Conservation (phyloP, 1,139 yeast genomes). For the Suzukiozyma palmioleophila region DNA sequence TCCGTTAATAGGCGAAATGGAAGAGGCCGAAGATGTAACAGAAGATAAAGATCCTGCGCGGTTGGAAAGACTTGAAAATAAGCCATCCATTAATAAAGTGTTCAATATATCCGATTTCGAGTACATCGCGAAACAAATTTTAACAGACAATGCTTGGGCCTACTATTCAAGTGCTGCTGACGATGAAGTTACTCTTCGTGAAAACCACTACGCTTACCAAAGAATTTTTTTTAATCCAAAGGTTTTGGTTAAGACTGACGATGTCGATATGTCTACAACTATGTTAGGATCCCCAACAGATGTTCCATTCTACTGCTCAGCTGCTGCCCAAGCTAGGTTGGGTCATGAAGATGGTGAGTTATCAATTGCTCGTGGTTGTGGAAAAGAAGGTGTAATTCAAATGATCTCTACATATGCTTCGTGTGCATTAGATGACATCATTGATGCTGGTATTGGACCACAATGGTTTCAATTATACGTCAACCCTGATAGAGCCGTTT, state of each 20-base stretch:
- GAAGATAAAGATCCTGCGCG: constrained; percentile 8
- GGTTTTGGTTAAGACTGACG: constrained; percentile 59
- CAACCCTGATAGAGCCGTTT: constrained; percentile 24
- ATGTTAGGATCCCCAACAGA: constrained; percentile 47
- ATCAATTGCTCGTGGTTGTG: constrained; percentile 47
- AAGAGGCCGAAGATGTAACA: constrained; percentile 14
- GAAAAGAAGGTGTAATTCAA: constrained; percentile 43
- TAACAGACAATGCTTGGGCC: constrained; percentile 74
- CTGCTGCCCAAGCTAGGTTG: constrained; percentile 53
- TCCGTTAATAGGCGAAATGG: constrained; percentile 15
- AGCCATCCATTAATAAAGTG: constrained; percentile 57
- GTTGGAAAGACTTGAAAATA: constrained; percentile 18
- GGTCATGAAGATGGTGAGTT: constrained; percentile 57
- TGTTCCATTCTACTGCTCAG: constrained; percentile 55
- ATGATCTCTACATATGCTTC: constrained; percentile 58
- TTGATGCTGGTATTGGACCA: constrained; percentile 36
- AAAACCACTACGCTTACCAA: constrained; percentile 78
- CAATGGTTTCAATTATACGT: constrained; percentile 46
- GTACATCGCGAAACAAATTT: constrained; percentile 63
- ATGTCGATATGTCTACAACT: constrained; percentile 46
- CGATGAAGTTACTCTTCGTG: constrained; percentile 79
- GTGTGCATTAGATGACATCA: constrained; percentile 53
- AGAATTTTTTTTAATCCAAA: constrained; percentile 77
- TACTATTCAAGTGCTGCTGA: constrained; percentile 87
- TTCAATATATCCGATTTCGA: constrained; percentile 72